Conservation (phyloP, 2,329 filamentous ascomycete species). For the Fusarium buxicola region DNA sequence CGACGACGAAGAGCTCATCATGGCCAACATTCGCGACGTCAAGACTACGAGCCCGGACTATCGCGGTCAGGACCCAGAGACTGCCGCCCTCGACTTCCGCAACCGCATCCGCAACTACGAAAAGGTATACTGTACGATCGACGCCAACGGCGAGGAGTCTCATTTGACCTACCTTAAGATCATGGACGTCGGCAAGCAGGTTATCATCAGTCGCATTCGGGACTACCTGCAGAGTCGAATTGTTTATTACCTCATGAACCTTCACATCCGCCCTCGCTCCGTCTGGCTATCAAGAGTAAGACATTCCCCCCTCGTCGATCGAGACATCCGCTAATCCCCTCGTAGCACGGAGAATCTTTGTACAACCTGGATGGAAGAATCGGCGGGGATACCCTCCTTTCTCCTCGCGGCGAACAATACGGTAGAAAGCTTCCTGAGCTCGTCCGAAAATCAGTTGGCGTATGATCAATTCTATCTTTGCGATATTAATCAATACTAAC, state of each 20-base stretch:
- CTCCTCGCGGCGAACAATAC: conserved; percentile 87
- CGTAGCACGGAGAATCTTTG: conserved; percentile 90
- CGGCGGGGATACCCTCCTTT: conserved; percentile 90
- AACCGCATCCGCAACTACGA: conserved; percentile 97
- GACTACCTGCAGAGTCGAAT: conserved; percentile 97
- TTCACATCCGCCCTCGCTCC: conserved; percentile 95
- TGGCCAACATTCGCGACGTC: conserved; percentile 97
- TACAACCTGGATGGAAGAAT: conserved; percentile 93
- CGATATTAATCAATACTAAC: conserved; percentile 21
- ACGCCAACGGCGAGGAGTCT: conserved; percentile 81
- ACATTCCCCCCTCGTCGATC: conserved; percentile 32
- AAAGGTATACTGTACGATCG: conserved; percentile 94
- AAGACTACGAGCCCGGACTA: conserved; percentile 98
- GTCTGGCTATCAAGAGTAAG: conserved; percentile 94
- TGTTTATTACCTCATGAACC: conserved; percentile 98
- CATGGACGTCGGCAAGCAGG: conserved; percentile 93
- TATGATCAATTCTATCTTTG: conserved; percentile 57
- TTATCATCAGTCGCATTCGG: conserved; percentile 97
- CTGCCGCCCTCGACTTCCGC: conserved; percentile 90
- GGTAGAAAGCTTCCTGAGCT: conserved; percentile 86
- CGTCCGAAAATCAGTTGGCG: conserved; percentile 86
- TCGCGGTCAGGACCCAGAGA: conserved; percentile 90
- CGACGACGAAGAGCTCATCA: conserved; percentile 94
- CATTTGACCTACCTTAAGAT: conserved; percentile 96
- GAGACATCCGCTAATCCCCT: conserved; percentile 13